A percentile compares a stretch with the other conserved stretches of the same genome.
These are phyloP conservation scores for Sphagnum fallax DNA, from an alignment of 228 moss, liverwort and hornwort species.

Conservation along the genomic window DNA sequence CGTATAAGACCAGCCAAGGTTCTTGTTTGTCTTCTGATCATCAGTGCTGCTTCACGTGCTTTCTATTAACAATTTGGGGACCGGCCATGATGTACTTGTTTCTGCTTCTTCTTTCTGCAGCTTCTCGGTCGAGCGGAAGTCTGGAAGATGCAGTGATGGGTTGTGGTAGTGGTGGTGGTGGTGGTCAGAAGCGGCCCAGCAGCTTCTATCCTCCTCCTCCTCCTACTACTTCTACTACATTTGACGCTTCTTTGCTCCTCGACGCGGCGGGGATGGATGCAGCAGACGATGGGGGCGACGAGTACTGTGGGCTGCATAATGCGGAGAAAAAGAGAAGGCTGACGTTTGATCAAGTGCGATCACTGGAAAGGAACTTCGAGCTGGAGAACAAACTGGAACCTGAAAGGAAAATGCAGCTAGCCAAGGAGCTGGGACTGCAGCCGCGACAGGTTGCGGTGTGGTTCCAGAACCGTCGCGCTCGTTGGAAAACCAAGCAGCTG, in stretches of 20 bases:
- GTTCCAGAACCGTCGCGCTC: slow-evolving; percentile 97
- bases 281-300: slow-evolving; percentile 46
- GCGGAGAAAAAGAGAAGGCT: slow-evolving; percentile 57
- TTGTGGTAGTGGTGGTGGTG: slow-evolving; percentile 1
- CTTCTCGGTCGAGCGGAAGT: slow-evolving; percentile 21
- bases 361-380: slow-evolving; percentile 51
- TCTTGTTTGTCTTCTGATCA: not conserved
- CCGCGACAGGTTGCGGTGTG: slow-evolving; percentile 62
- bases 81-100: not conserved
- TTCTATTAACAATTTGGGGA: not conserved
- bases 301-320: slow-evolving; percentile 29
- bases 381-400: slow-evolving; percentile 56
- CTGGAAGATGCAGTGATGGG: slow-evolving; percentile 39
- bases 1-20: not conserved
- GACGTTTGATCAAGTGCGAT: slow-evolving; percentile 52
- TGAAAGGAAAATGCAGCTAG: slow-evolving; percentile 60
- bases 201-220: slow-evolving; percentile 16
- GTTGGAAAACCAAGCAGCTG: slow-evolving; percentile 96
- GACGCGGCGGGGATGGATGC: slow-evolving; percentile 24
- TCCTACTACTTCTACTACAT: not conserved
- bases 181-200: slow-evolving; percentile 29
- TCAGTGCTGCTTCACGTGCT: not conserved
- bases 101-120: slow-evolving; percentile 24
- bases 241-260: slow-evolving; percentile 18
- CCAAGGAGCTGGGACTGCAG: slow-evolving; percentile 48